Percentiles rank a stretch among this genome's conserved stretches.
phyloP scores from a whole-genome alignment of 176 grass and related monocot species.

The Eragrostis nindensis region DNA sequence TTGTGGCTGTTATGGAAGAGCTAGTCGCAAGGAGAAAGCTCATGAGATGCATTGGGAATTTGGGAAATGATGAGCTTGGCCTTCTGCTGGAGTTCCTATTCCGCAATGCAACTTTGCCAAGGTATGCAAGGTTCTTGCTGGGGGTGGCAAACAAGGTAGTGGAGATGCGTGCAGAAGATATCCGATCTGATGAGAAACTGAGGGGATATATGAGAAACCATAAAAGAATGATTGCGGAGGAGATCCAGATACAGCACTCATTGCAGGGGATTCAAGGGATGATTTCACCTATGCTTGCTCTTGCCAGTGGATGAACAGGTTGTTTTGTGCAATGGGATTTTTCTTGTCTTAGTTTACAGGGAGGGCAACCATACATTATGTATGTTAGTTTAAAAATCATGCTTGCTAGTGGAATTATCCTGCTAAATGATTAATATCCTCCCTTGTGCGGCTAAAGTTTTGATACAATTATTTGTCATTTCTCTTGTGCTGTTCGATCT shows the following conservation, averaged over 20 bases:
- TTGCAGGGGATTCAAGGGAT: conserved; percentile 93
- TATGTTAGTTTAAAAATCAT: conserved; percentile 30
- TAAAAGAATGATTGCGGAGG: conserved; percentile 64
- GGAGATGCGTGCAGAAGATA: conserved; percentile 70
- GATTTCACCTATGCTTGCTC: conserved; percentile 79
- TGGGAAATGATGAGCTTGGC: conserved; percentile 60
- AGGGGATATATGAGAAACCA: conserved; percentile 64
- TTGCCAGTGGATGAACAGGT: conserved; percentile 70
- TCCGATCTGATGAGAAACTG: conserved; percentile 55
- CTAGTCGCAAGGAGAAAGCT: conserved; percentile 85
- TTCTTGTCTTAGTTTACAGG: neutral
- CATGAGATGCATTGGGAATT: conserved; percentile 63
- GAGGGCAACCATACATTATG: neutral
- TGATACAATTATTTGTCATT: neutral
- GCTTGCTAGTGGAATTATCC: conserved; percentile 4
- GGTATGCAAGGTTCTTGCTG: conserved; percentile 73
- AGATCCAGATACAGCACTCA: conserved; percentile 80
- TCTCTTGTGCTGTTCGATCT: neutral
- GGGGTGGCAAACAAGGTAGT: conserved; percentile 77
- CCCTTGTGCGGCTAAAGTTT: neutral
- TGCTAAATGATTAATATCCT: neutral
- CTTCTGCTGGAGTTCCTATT: conserved; percentile 65
- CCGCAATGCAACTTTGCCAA: conserved; percentile 66
- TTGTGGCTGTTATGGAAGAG: conserved; percentile 88
- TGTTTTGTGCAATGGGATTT: conserved; percentile 12